Percentiles rank a stretch among this genome's conserved stretches.
phyloP scores from a whole-genome alignment of 768 basidiomycete genomes.

The Paxillus ammoniavirescens region DNA sequence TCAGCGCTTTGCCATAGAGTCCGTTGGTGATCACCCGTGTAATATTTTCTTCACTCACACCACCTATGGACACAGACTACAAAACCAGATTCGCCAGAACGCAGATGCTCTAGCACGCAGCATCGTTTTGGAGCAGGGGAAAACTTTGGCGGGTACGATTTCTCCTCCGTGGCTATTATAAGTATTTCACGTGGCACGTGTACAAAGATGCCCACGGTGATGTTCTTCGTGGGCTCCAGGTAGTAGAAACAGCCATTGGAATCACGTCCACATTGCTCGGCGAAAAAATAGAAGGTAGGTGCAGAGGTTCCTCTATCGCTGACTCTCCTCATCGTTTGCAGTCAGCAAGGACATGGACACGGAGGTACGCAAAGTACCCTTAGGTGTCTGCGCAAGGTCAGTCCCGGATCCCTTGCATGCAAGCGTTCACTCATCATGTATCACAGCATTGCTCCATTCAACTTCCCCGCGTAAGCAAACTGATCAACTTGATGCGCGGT shows the following conservation, averaged over 20 bases:
- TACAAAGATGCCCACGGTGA: conserved; percentile 88
- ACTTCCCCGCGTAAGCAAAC: conserved; percentile 75
- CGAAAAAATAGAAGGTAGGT: conserved; percentile 85
- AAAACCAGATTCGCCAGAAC: conserved; percentile 82
- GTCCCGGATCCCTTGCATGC: conserved; percentile 3
- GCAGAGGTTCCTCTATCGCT: not conserved
- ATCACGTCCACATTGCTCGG: conserved; percentile 86
- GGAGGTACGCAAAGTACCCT: conserved; percentile 74
- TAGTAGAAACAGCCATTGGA: conserved; percentile 76
- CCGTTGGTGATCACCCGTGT: conserved; percentile 27
- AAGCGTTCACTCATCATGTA: not conserved
- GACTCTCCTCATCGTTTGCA: conserved; percentile 29
- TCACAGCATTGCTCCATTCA: conserved; percentile 77
- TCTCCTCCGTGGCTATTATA: not conserved
- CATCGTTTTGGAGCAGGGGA: conserved; percentile 95
- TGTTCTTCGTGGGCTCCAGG: conserved; percentile 88
- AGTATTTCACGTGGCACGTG: not conserved
- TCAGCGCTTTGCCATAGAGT: conserved; percentile 90
- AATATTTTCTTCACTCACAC: conserved; percentile 2
- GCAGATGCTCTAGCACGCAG: conserved; percentile 82
- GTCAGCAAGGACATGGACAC: conserved; percentile 98
- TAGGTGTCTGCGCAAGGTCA: conserved; percentile 81
- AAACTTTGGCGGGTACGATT: conserved; percentile 77
- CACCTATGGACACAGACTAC: conserved; percentile 55
- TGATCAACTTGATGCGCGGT: not conserved